These are phyloP conservation scores for Paecilomyces dactylethromorphus DNA, from an alignment of 2,329 filamentous ascomycete species.

Conservation along the genomic window DNA sequence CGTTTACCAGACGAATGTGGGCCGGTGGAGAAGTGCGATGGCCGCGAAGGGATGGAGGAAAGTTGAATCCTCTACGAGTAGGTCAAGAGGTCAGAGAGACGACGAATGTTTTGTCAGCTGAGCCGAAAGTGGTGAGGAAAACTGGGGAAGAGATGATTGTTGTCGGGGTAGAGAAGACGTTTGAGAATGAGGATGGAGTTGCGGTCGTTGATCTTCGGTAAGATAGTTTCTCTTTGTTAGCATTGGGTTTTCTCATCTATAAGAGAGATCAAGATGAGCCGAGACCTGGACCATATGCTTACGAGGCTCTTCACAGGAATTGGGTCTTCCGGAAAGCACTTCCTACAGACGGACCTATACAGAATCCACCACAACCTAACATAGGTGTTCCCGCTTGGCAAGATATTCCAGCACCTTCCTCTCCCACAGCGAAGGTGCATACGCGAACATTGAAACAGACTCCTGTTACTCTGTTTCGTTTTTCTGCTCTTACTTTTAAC, in stretches of 20 bases:
- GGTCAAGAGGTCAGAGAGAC: conserved; percentile 52
- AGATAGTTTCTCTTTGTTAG: conserved; percentile 1
- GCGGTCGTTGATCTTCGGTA: conserved; percentile 51
- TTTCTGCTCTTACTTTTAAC: conserved; percentile 40
- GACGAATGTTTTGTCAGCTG: conserved; percentile 49
- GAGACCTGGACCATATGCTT: background rate
- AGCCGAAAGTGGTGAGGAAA: conserved; percentile 48
- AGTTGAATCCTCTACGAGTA: conserved; percentile 41
- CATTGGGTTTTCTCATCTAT: no score
- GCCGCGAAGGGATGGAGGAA: conserved; percentile 26
- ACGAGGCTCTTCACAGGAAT: conserved; percentile 20
- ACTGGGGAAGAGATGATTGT: conserved; percentile 58
- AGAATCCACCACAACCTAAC: conserved; percentile 1
- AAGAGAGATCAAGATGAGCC: no score
- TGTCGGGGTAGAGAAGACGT: conserved; percentile 57
- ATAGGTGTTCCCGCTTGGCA: conserved; percentile 6
- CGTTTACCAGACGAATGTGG: conserved; percentile 63
- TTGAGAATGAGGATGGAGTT: conserved; percentile 46
- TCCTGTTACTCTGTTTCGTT: conserved; percentile 36
- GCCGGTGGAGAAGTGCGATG: conserved; percentile 56
- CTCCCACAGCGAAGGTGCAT: conserved; percentile 17
- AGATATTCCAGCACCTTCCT: conserved; percentile 12
- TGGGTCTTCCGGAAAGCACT: conserved; percentile 41
- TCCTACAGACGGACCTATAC: conserved; percentile 3
- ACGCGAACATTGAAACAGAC: conserved; percentile 29